Base-by-base conservation (phyloP, 192 early-diverging fungal genomes). In the Chytriomyces sp. region DNA sequence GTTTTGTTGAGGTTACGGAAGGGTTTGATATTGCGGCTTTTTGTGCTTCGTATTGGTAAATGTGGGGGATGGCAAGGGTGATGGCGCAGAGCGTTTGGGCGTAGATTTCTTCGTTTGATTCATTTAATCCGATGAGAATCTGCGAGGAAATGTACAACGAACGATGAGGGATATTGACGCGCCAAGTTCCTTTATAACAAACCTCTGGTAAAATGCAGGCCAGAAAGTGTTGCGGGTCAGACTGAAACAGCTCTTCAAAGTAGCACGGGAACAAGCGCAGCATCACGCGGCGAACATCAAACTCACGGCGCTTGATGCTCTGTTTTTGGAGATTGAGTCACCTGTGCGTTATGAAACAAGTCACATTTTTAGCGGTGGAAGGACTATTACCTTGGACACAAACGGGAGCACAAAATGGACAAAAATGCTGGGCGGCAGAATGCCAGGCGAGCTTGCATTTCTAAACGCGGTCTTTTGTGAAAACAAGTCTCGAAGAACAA, bases 401-500 rank as follows among this genome's bases (percentile, higher is more conserved):
- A 84, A 84, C 7, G 83, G 83, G 18, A 82, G 46, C 8, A 84
- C 66, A 11, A 65, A 64, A 48, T 80, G 61, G 11, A 44, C 49
- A 46, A 80, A 82, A 5, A 60, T 53, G 6, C 66, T 48, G 6
- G 62, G 8, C 2, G 83, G 74, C 20, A 84, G 46, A 6, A 84
- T 64, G 26, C 77, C 78, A 44, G 57, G 64, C 53, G 8, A 49
- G 5, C 24, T n/a, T 7, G 65, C 64, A 18, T 53, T 28, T 35
- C 26, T 69, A 20, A 28, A 35, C 5, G 16, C 11, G 8, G 78
- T 53, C 0, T 62, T 60, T 62, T 61, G 80, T 0, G 73, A 66
- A 64, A 84, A 82, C 35, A 82, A 48, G 24, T 82, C 80, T 8
- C 49, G 57, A 20, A 76, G 78, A 46, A 84, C 61, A 8, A 67